Evolutionary conservation across 2,329 filamentous ascomycete species (phyloP), one percentile per base, ranked within the genome.

Genomic region (Trematosphaeria pertusa): DNA sequence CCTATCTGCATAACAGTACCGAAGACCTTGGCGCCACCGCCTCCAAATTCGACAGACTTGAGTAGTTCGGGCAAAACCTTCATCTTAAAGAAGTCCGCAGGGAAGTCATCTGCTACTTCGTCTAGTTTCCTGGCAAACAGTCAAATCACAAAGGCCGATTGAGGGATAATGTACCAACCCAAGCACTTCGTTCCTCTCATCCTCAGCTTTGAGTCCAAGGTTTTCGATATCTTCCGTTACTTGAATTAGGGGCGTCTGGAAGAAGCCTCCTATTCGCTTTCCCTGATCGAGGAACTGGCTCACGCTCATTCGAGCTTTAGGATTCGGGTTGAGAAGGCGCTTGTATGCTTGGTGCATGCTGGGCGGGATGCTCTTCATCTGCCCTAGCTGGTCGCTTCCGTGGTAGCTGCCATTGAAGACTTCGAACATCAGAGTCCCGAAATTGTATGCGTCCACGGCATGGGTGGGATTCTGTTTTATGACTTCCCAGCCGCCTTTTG

Each of bases 11-110:
- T 85, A 31, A 96, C 89, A 1, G 96, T 86, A 1, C 81, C 77
- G 49, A 99, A 89, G 0, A 96, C 92, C 65, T 96, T 95, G 0
- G 93, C 89, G 0, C 94, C 94, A 20, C 94, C 94, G 9, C 93
- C 94, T 6, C 94, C 94, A 70, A 97, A 99, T 65, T 99, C 94
- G n/a, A 97, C 91, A 0, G 92, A 96, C 68, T 97, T 99, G n/a
- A 99, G 81, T 21, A 99, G 78, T 67, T 99, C 94, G 0, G 94
- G 94, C 7, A 99, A 79, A 3, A 99, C 86, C 66, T 97, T 99
- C 81, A 96, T 89, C 69, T 95, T 96, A 79, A 97, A 96, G 71
- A 96, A 99, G 49, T 97, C 94, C 66, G 97, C 93, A 0, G 94
- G 94, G 52, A 97, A 97, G 70, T 99, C 92, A 58, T 97, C 91